phyloP scores from a whole-genome alignment of 1,284 basidiomycete genomes.

The Ganoderma resinaceum region DNA sequence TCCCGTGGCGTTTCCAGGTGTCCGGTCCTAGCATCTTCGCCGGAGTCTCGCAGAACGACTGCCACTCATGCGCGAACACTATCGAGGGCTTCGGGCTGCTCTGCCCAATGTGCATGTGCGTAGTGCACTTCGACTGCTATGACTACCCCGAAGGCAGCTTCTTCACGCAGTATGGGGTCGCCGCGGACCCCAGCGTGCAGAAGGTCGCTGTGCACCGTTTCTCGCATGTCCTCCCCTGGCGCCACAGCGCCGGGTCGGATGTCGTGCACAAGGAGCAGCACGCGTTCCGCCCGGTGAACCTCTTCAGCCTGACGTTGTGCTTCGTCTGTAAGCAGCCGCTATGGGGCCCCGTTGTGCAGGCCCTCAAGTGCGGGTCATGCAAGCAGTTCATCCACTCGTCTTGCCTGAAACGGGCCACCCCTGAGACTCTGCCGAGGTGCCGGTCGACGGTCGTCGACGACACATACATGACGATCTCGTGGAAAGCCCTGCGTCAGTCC shows the following conservation, averaged over 20 bases:
- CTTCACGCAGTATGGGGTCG: conserved; percentile 57
- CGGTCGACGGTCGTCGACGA: conserved; percentile 47
- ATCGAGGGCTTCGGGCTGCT: conserved; percentile 69
- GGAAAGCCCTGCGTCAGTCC: conserved; percentile 55
- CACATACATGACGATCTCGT: conserved; percentile 58
- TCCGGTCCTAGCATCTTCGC: conserved; percentile 41
- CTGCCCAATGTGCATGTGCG: conserved; percentile 69
- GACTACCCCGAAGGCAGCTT: conserved; percentile 70
- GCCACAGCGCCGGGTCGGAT: conserved; percentile 37
- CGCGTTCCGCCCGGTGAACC: conserved; percentile 61
- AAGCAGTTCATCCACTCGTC: conserved; percentile 64
- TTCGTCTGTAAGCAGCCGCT: conserved; percentile 70
- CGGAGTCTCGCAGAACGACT: conserved; percentile 51
- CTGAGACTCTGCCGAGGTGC: conserved; percentile 46
- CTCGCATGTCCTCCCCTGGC: conserved; percentile 52
- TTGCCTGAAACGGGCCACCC: conserved; percentile 49
- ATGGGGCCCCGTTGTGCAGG: conserved; percentile 75
- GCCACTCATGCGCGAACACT: conserved; percentile 57
- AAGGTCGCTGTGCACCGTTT: conserved; percentile 69
- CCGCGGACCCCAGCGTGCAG: conserved; percentile 52
- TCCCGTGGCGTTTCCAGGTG: conserved; percentile 65
- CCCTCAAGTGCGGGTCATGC: conserved; percentile 68
- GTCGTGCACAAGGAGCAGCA: conserved; percentile 49
- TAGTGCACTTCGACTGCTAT: conserved; percentile 77
- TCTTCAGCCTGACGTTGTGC: conserved; percentile 78